Evolutionary conservation across 495 filamentous ascomycete species (phyloP).

Genomic region (Penicillium arizonense): DNA sequence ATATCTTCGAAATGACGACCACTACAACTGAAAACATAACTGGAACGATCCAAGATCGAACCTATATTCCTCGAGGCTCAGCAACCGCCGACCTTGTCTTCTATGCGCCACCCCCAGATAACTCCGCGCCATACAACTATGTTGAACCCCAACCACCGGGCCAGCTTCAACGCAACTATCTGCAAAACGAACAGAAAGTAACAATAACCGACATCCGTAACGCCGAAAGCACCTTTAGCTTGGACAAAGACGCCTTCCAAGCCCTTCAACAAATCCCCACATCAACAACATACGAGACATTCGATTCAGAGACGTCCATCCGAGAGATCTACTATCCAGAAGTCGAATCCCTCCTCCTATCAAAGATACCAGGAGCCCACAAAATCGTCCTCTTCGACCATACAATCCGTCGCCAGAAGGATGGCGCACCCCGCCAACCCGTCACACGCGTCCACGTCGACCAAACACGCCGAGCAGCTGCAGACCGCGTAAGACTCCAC

Average conservation of each 20-base stretch:
- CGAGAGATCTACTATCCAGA: constrained; percentile 77
- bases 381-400: constrained; percentile 83
- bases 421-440: constrained; percentile 55
- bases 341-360: constrained; percentile 63
- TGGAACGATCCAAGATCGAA: constrained; percentile 1
- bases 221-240: constrained; percentile 56
- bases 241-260: constrained; percentile 74
- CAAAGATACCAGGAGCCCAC: constrained; percentile 58
- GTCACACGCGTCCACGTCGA: constrained; percentile 80
- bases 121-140: constrained; percentile 64
- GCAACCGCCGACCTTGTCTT: constrained; percentile 66
- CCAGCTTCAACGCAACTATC: constrained; percentile 61
- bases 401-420: constrained; percentile 68
- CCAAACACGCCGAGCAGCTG: constrained; percentile 66
- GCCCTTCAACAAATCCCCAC: constrained; percentile 51
- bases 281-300: constrained; percentile 51
- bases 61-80: constrained; percentile 62
- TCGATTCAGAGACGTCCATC: constrained; percentile 63
- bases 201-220: constrained; percentile 66
- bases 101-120: constrained; percentile 63
- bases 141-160: constrained; percentile 63
- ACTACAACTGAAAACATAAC: constrained; percentile 7
- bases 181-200: constrained; percentile 41
- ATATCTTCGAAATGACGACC: background rate
- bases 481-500: constrained; percentile 64